Conservation (phyloP, 306 rosid species). For the Purshia tridentata region DNA sequence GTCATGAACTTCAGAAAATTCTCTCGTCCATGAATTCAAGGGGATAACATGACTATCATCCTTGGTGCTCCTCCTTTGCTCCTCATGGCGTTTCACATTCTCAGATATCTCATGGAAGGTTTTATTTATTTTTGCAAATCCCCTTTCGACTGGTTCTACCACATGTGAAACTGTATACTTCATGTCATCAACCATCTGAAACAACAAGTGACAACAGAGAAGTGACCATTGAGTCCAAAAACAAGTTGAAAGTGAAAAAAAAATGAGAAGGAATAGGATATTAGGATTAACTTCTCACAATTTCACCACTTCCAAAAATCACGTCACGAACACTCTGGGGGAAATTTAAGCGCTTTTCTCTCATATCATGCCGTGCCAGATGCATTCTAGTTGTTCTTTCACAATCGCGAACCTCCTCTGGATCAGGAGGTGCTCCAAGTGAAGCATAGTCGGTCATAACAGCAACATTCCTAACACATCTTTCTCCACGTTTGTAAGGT, state of each 20-base stretch:
- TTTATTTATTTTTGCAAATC: slow-evolving; percentile 74
- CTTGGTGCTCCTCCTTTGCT: slow-evolving; percentile 63
- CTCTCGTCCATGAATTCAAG: slow-evolving; percentile 62
- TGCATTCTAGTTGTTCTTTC: slow-evolving; percentile 66
- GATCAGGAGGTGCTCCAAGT: slow-evolving; percentile 81
- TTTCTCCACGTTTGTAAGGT: slow-evolving; percentile 95
- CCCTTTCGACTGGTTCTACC: slow-evolving; percentile 95
- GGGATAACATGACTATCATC: slow-evolving; percentile 78
- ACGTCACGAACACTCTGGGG: slow-evolving; percentile 91
- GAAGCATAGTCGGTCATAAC: slow-evolving; percentile 93
- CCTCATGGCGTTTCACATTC: slow-evolving; percentile 86
- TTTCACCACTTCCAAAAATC: slow-evolving; percentile 94
- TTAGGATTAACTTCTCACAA: slow-evolving; percentile 50
- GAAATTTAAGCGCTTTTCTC: slow-evolving; percentile 69
- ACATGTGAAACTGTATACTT: slow-evolving; percentile 89
- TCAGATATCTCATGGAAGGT: slow-evolving; percentile 88
- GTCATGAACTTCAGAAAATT: slow-evolving; percentile 67
- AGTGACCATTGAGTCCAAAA: slow-evolving; percentile 27
- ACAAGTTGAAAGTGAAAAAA: background rate
- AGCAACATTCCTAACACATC: slow-evolving; percentile 95
- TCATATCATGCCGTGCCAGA: slow-evolving; percentile 55
- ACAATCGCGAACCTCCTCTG: slow-evolving; percentile 85
- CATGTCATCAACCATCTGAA: slow-evolving; percentile 98
- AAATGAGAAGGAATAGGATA: slow-evolving; percentile 13
- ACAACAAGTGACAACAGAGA: slow-evolving; percentile 20